Base-by-base conservation (phyloP, 257 asterid species). In the Nicotiana benthamiana region DNA sequence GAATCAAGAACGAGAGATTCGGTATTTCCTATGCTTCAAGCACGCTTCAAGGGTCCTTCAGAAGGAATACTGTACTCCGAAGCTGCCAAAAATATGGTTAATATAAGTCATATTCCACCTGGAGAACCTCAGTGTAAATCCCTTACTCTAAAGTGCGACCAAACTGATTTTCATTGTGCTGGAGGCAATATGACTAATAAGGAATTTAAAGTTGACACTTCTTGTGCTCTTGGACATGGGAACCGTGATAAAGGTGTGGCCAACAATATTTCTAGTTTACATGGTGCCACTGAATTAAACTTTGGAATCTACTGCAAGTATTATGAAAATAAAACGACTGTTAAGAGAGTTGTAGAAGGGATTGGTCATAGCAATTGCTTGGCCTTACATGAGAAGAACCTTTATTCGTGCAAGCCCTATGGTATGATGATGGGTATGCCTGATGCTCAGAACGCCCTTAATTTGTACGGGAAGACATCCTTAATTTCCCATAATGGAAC, bases 321-420 rank as follows among this genome's bases (percentile, higher is more conserved):
- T 77, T 82, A 80, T 77, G 87, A 81, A 80, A 80, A 76, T 66
- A 75, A 43, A 59, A 87, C 78, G 75, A 82, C 56, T 80, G 83
- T 56, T 81, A 75, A 79, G 75, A 83, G 83, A 70, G 82, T 32
- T 85, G 80, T 75, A 40, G 85, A 82, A n/a, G 82, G 79, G 83
- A 80, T 80, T 61, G 82, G 60, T 72, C 77, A 36, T 83, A 82
- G 24, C 79, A 75, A 63, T 40, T 79, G 80, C 82, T 26, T 87
- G 63, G 88, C 67, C 75, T 83, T 83, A 66, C 87, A 79, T 64
- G 85, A 72, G 68, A 84, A 81, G 66, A 54, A 24, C 81, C 84
- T 80, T 22, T 46, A 77, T 52, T 26, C 77, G 56, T 79, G 72
- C 82, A 85, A 72, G 67, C 78, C 82, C 65, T n/a, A 83, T 82